Conservation (phyloP, 371 early-diverging fungal genomes). For the Rhizopus delemar region DNA sequence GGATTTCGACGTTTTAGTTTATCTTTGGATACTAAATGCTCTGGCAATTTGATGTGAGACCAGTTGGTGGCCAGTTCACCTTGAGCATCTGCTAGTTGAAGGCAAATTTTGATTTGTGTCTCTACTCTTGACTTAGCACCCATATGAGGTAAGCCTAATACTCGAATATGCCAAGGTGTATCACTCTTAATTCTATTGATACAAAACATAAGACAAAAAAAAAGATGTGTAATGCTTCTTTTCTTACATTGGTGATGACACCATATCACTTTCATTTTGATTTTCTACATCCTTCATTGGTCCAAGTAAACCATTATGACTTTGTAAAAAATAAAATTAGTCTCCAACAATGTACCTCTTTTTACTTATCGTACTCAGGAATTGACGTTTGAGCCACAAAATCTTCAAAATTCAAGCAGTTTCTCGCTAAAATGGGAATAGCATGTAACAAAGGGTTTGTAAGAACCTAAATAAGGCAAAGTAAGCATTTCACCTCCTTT, state of each 20-base stretch:
- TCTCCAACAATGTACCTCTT: background rate
- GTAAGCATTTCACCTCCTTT: no score
- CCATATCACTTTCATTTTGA: slow-evolving; percentile 22
- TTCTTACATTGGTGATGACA: slow-evolving; percentile 39
- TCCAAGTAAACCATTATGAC: slow-evolving; percentile 44
- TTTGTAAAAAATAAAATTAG: slow-evolving; percentile 4
- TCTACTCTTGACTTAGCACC: slow-evolving; percentile 83
- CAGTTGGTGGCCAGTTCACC: slow-evolving; percentile 68
- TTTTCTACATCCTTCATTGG: slow-evolving; percentile 28
- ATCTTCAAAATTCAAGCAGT: slow-evolving; percentile 51
- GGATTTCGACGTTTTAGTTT: slow-evolving; percentile 52
- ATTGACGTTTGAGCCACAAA: slow-evolving; percentile 48
- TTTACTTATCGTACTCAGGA: slow-evolving; percentile 32
- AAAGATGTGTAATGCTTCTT: background rate
- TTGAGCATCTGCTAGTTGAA: slow-evolving; percentile 62
- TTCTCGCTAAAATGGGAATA: slow-evolving; percentile 53
- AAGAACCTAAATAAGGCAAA: slow-evolving; percentile 30
- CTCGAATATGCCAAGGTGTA: slow-evolving; percentile 51
- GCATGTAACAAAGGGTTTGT: slow-evolving; percentile 55
- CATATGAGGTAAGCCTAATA: slow-evolving; percentile 69
- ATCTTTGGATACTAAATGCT: slow-evolving; percentile 69
- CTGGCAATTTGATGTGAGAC: slow-evolving; percentile 74
- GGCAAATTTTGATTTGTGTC: slow-evolving; percentile 79
- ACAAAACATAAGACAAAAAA: background rate
- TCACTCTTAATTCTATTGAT: slow-evolving; percentile 25